Evolutionary conservation across 2,329 filamentous ascomycete genomes (phyloP).

Genomic region (Verticillium isaacii): DNA sequence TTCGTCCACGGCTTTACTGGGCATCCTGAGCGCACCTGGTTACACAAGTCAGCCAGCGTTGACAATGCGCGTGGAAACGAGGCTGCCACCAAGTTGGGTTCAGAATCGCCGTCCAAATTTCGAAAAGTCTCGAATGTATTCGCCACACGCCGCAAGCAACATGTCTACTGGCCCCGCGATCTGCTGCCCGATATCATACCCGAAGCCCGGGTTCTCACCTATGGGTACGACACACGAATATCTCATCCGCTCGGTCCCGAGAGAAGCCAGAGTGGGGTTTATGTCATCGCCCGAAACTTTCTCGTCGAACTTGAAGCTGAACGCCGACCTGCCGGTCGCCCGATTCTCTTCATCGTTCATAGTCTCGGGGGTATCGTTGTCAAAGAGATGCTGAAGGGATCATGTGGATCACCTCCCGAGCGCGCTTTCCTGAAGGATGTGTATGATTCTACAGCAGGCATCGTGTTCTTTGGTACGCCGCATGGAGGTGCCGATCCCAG

Average conservation of each 20-base stretch:
- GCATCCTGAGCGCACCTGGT: conserved; percentile 17
- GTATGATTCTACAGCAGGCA: conserved; percentile 17
- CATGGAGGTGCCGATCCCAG: conserved; percentile 21
- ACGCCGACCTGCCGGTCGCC: conserved; percentile 18
- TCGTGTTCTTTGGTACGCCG: conserved; percentile 29
- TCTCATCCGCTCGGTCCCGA: conserved; percentile 16
- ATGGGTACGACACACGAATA: conserved; percentile 23
- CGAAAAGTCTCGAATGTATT: conserved; percentile 2
- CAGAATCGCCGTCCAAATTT: conserved; percentile 2
- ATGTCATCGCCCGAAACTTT: conserved; percentile 27
- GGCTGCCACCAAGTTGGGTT: not conserved
- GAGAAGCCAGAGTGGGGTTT: conserved; percentile 20
- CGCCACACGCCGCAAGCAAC: not conserved
- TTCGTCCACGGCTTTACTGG: conserved; percentile 20
- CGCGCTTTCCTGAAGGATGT: conserved; percentile 6
- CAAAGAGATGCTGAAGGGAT: conserved; percentile 18
- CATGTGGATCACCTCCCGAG: conserved; percentile 3
- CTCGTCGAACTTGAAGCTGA: conserved; percentile 24
- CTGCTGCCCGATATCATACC: conserved; percentile 16
- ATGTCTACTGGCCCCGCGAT: conserved; percentile 19
- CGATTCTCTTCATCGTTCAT: conserved; percentile 24
- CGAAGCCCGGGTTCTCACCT: conserved; percentile 20
- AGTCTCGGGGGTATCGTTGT: conserved; percentile 28
- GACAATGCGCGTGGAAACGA: not conserved
- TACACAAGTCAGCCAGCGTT: conserved; percentile 3